These are phyloP conservation scores for Scheffersomyces segobiensis DNA, from an alignment of 1,139 yeast genomes.

Conservation along the genomic window DNA sequence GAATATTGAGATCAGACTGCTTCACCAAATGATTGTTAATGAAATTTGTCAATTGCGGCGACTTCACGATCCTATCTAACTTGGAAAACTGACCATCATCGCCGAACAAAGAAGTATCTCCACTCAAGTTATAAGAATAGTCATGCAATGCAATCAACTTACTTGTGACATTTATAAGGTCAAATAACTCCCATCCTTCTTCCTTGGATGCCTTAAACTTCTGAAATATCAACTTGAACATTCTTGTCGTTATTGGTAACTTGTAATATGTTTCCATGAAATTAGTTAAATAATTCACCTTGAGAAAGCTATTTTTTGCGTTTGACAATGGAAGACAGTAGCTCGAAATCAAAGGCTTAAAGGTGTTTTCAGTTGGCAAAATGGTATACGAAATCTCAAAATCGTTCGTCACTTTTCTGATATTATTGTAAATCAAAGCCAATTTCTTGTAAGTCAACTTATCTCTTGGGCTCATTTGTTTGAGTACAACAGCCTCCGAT, in stretches of 20 bases:
- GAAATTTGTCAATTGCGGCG: conserved; percentile 15
- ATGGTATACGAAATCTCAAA: conserved; percentile 10
- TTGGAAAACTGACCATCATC: conserved; percentile 3
- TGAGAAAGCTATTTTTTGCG: conserved; percentile 7
- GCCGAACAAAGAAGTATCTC: conserved; percentile 14
- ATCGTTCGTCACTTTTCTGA: conserved; percentile 27
- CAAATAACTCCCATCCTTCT: conserved; percentile 8
- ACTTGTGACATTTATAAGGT: conserved; percentile 14
- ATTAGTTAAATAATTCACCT: conserved; percentile 15
- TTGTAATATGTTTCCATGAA: conserved; percentile 18
- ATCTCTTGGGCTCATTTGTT: conserved; percentile 21
- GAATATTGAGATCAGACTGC: conserved; percentile 5
- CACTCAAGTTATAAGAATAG: conserved; percentile 15
- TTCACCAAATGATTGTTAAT: conserved; percentile 10
- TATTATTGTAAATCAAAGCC: conserved; percentile 18
- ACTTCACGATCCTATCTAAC: conserved; percentile 9
- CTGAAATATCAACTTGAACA: conserved; percentile 17
- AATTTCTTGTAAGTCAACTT: conserved; percentile 15
- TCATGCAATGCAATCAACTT: conserved; percentile 23
- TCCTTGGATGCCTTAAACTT: conserved; percentile 1
- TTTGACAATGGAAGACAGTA: conserved; percentile 9
- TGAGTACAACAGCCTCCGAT: conserved; percentile 13
- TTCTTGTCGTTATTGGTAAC: conserved; percentile 30
- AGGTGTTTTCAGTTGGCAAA: conserved; percentile 29
- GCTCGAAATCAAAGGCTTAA: conserved; percentile 20